Percentiles rank a stretch among this genome's conserved stretches.
phyloP scores from a whole-genome alignment of 2,329 filamentous ascomycete genomes.

The Xylariaceae sp. region DNA sequence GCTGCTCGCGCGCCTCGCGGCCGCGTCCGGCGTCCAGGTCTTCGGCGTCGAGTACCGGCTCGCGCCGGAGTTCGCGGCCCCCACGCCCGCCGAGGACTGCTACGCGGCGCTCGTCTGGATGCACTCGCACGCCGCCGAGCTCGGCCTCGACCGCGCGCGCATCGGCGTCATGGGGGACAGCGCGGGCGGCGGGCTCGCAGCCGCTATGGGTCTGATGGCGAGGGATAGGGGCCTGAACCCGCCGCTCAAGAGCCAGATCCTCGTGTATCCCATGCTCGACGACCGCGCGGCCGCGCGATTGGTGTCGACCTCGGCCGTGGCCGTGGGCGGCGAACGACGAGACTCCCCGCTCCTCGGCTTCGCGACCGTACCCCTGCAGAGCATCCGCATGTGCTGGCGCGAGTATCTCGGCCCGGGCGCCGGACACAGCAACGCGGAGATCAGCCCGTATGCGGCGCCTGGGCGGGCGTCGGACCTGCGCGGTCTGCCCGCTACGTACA shows the following conservation, averaged over 20 bases:
- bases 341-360: slow-evolving; percentile 22
- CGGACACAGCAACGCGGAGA: slow-evolving; percentile 24
- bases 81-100: slow-evolving; percentile 45
- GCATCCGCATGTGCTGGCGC: slow-evolving; percentile 28
- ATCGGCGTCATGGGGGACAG: slow-evolving; percentile 60
- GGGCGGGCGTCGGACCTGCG: slow-evolving; percentile 11
- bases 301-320: not conserved
- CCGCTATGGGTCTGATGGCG: slow-evolving; percentile 54
- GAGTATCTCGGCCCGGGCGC: slow-evolving; percentile 30
- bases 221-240: slow-evolving; percentile 38
- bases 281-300: slow-evolving; percentile 29
- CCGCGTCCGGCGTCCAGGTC: slow-evolving; percentile 43
- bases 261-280: slow-evolving; percentile 45
- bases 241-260: slow-evolving; percentile 39
- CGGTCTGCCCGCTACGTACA: slow-evolving; percentile 11
- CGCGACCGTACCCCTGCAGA: slow-evolving; percentile 17
- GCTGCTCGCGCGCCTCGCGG: slow-evolving; percentile 36
- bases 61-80: slow-evolving; percentile 48
- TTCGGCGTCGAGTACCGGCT: slow-evolving; percentile 50
- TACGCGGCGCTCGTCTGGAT: slow-evolving; percentile 42
- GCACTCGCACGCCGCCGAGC: slow-evolving; percentile 27
- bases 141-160: slow-evolving; percentile 49
- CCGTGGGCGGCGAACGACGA: not conserved
- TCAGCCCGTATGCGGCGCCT: slow-evolving; percentile 35
- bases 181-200: slow-evolving; percentile 59